Evolutionary conservation across 148 eudicot species (phyloP), one percentile per base, ranked within the genome.

Genomic region (Heliosperma pusillum): DNA sequence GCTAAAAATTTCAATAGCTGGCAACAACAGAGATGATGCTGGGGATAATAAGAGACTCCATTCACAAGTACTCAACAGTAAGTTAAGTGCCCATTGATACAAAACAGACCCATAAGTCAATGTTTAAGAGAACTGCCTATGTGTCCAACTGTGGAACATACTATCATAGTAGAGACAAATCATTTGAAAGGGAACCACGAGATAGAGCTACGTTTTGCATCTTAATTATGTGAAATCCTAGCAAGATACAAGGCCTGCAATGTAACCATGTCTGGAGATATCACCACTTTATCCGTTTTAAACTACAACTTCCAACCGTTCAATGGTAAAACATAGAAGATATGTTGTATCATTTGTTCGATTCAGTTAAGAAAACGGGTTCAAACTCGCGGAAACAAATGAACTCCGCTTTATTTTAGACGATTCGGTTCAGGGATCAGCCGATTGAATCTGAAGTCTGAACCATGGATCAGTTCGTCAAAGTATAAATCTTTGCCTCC

Each of bases 241-340:
- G 56, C 66, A 55, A 63, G 36, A 74, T 44, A 62, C 56, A 45
- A 42, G 17, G 16, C 75, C 75, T 63, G 36, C 5, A 59, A 58
- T 58, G 42, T 11, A 12, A 50, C 42, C 42, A 29, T 22, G 29
- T 50, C 11, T 24, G 36, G 17, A 27, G 55, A 71, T 62, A 71
- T 22, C 26, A 15, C n/a, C 13, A 42, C 5, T 33, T 65, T 19
- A 65, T 60, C 13, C 4, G 29, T 58, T 26, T 20, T 21, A 50
- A 62, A 50, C 52, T 61, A 63, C 25, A 77, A 63, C 29, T 59
- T 69, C 15, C 10, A 56, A 66, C 24, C 56, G 59, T 25, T 56
- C 19, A n/a, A 65, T 29, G 78, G 45, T 7, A 36, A 69, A 22
- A 58, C 58, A 61, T 62, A 42, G n/a, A 45, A 69, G 47, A 9